phyloP scores from a whole-genome alignment of 768 basidiomycete species.

The Pleurotus tuber-regium region DNA sequence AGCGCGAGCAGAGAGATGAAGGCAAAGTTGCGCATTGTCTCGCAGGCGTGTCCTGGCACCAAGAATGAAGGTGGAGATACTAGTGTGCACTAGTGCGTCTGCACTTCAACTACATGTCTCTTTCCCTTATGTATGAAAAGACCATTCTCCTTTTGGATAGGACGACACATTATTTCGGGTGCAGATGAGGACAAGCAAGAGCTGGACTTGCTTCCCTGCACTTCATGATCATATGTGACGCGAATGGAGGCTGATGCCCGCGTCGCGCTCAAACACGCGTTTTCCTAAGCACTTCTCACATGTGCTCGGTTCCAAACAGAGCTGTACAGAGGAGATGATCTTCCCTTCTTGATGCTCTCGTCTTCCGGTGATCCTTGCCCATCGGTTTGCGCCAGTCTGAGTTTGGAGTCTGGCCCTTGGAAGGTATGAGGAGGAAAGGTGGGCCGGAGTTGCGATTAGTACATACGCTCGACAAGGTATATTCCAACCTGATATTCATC shows the following conservation, averaged over 20 bases:
- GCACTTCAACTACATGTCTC: background rate
- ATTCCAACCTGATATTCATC: too few species aligned
- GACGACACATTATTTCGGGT: too few species aligned
- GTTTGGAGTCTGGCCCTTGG: too few species aligned
- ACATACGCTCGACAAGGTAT: too few species aligned
- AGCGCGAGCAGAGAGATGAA: background rate
- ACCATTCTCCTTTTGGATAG: background rate
- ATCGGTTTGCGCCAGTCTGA: too few species aligned
- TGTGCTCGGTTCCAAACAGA: too few species aligned
- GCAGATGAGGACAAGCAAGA: too few species aligned
- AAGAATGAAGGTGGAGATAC: too few species aligned
- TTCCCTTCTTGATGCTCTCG: background rate
- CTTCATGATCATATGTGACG: background rate
- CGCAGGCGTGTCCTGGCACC: too few species aligned
- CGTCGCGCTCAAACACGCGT: background rate
- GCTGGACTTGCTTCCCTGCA: background rate
- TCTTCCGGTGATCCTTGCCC: background rate
- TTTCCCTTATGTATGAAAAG: background rate
- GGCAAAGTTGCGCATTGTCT: background rate
- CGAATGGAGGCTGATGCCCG: background rate
- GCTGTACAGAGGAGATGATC: background rate
- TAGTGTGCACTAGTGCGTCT: background rate
- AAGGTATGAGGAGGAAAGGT: too few species aligned
- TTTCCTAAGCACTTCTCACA: background rate
- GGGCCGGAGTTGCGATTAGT: too few species aligned